Base-by-base conservation (phyloP, 1,139 yeast species). In the Blastobotrys petasosporus region DNA sequence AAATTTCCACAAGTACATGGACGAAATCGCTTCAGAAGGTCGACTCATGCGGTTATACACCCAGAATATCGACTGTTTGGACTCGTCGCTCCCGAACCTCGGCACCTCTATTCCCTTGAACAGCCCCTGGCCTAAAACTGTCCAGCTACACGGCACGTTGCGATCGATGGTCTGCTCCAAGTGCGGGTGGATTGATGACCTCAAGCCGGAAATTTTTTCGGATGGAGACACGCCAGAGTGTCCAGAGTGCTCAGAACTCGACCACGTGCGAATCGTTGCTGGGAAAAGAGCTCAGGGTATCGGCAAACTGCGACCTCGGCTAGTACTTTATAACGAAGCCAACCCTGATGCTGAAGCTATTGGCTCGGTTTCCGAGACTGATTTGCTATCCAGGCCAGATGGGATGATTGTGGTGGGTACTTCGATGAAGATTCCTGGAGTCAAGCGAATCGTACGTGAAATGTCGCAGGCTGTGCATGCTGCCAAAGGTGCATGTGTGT, bases 291-390 rank as follows among this genome's bases (percentile, higher is more conserved):
- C 78, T 3, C 85, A 85, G 37, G 88, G 94, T 0, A 71, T 82
- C 20, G 96, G 96, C 1, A 69, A 81, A 43, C 66, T 87, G 42
- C 71, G 95, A 48, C 96, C 96, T 1, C 76, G 86, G 54, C 83
- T 87, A 42, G 94, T 87, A 1, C 68, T 87, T 37, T 87, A 87
- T 61, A 92, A 92, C 50, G 96, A 87, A 61, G 75, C 80, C 55
- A 95, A 87, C 59, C 95, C 95, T 1, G 94, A 86, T 60, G 82
- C 90, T 40, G 96, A 87, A 51, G 75, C 81, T 4, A 78, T 87
- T 44, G 88, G 95, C 1, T 76, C 77, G 47, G 82, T 90, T 1
- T 75, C 88, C 4, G 80, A 76, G 50, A 67, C 73, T 5, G 96
- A 87, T 63, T 63, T 85, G 44, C 74, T 73, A 54, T 66, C 77